Conservation (phyloP, 2,329 filamentous ascomycete genomes). For the Aspergillus tanneri region DNA sequence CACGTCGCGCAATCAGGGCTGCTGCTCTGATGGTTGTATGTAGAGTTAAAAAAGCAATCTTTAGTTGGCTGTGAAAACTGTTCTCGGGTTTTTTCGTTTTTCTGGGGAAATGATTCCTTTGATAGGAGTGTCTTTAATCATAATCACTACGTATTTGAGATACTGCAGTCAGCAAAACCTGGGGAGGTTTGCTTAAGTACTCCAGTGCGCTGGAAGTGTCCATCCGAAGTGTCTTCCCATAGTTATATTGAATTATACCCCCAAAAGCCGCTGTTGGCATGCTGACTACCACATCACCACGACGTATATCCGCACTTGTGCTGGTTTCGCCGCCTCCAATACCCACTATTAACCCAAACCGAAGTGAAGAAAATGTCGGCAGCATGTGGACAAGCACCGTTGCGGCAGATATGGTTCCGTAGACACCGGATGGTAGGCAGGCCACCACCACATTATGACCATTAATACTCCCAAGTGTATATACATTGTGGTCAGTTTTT, state of each 20-base stretch:
- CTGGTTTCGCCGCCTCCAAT: slow-evolving; percentile 32
- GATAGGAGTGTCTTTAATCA: no score
- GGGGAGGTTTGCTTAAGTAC: slow-evolving; percentile 15
- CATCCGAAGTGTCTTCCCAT: slow-evolving; percentile 23
- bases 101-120: no score
- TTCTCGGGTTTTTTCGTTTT: slow-evolving; percentile 1
- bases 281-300: slow-evolving; percentile 34
- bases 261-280: slow-evolving; percentile 13
- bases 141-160: not conserved
- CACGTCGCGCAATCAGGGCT: slow-evolving; percentile 14
- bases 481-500: slow-evolving; percentile 22
- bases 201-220: slow-evolving; percentile 22
- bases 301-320: slow-evolving; percentile 22
- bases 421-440: slow-evolving; percentile 20
- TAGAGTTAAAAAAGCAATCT: slow-evolving; percentile 15
- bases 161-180: slow-evolving; percentile 17
- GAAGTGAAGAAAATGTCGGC: slow-evolving; percentile 25
- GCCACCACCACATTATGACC: slow-evolving; percentile 28
- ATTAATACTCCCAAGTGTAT: slow-evolving; percentile 23
- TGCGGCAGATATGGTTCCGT: slow-evolving; percentile 25
- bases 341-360: slow-evolving; percentile 29
- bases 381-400: slow-evolving; percentile 24
- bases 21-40: slow-evolving; percentile 11
- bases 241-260: slow-evolving; percentile 33
- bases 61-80: slow-evolving; percentile 11